A percentile compares a stretch with the other conserved stretches of the same genome.
These are phyloP conservation scores for Termitomyces sp. DNA, from an alignment of 768 basidiomycete genomes.

Conservation along the genomic window DNA sequence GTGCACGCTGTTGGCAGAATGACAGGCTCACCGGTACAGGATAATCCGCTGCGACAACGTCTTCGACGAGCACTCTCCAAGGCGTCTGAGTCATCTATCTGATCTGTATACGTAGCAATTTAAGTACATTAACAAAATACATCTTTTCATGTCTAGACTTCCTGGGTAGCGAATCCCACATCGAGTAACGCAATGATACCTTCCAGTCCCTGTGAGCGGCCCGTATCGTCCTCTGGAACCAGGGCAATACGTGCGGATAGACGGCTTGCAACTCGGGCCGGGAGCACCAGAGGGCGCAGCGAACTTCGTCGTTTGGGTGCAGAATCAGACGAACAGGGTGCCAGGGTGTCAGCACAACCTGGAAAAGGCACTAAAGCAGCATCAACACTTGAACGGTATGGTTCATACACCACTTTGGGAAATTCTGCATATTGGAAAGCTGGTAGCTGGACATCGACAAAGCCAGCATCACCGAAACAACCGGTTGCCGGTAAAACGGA, in stretches of 20 bases:
- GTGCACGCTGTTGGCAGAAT: constrained; percentile 12
- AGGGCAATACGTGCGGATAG: background rate
- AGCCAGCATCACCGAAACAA: background rate
- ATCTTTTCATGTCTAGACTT: background rate
- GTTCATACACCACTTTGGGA: constrained; percentile 5
- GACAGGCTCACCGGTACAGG: constrained; percentile 13
- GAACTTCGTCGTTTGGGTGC: background rate
- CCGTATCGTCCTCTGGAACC: background rate
- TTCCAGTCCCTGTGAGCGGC: constrained; percentile 8
- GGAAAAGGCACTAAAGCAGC: background rate
- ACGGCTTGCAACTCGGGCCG: constrained; percentile 3
- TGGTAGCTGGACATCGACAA: background rate
- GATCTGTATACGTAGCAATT: background rate
- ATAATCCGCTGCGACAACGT: constrained; percentile 22
- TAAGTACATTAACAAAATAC: background rate
- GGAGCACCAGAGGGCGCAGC: constrained; percentile 5
- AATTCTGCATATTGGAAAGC: background rate
- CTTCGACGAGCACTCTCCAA: constrained; percentile 23
- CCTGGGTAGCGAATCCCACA: background rate
- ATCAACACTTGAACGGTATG: background rate
- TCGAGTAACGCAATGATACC: constrained; percentile 15
- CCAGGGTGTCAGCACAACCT: background rate
- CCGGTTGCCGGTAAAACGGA: background rate
- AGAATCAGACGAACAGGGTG: background rate
- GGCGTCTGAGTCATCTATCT: constrained; percentile 8